These are phyloP conservation scores for Plenodomus biglobosus DNA, from an alignment of 2,329 filamentous ascomycete species.

Conservation along the genomic window DNA sequence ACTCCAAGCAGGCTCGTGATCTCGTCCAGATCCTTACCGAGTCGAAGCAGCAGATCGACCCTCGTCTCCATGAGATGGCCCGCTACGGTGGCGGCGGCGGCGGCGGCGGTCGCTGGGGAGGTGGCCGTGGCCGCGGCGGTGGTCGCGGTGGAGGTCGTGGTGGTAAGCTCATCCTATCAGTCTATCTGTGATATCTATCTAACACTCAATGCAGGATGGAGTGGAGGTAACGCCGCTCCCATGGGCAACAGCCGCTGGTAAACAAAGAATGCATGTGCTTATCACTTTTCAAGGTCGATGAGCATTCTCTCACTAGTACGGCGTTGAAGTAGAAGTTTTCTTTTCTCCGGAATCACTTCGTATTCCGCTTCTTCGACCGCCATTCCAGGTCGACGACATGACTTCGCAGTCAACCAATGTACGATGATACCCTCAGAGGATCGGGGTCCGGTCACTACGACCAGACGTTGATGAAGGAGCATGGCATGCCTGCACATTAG, in stretches of 20 bases:
- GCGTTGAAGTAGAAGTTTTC: conserved; percentile 31
- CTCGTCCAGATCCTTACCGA: conserved; percentile 89
- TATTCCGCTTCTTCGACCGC: conserved; percentile 14
- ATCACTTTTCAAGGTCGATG: conserved; percentile 9
- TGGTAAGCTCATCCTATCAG: conserved; percentile 32
- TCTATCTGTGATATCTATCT: conserved; percentile 10
- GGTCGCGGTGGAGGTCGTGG: conserved; percentile 61
- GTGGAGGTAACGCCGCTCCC: conserved; percentile 44
- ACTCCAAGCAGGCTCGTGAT: conserved; percentile 77
- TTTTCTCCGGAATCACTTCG: conserved; percentile 9
- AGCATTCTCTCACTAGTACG: conserved; percentile 15
- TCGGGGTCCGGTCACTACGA: conserved; percentile 20
- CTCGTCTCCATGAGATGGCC: conserved; percentile 91
- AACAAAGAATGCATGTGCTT: conserved; percentile 10
- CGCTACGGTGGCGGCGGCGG: conserved; percentile 86
- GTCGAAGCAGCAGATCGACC: conserved; percentile 97
- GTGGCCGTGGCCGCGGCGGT: conserved; percentile 68
- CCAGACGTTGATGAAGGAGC: conserved; percentile 7
- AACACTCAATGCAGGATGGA: conserved; percentile 33
- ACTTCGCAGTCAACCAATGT: conserved; percentile 18
- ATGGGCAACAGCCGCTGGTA: conserved; percentile 48
- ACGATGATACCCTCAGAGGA: conserved; percentile 36
- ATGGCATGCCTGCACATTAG: conserved; percentile 23
- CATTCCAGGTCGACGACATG: conserved; percentile 5
- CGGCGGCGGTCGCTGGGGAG: conserved; percentile 67